Evolutionary conservation across 2,329 filamentous ascomycete species (phyloP).

Genomic region (Monilinia fructicola): DNA sequence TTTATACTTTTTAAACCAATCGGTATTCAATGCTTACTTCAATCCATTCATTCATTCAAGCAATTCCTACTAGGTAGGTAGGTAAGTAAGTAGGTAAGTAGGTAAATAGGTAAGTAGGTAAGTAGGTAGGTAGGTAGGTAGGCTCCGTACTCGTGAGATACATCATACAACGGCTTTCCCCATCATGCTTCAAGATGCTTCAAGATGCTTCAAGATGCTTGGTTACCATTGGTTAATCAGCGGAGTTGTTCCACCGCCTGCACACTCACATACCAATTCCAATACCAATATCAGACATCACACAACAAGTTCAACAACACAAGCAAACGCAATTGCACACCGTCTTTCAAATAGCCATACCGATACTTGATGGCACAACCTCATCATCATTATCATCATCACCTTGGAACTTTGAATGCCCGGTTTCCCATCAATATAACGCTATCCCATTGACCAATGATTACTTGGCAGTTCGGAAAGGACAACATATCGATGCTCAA

Average conservation of each 20-base stretch:
- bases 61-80: no score
- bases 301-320: no score
- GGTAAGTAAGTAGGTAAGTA: no score
- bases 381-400: slow-evolving; percentile 11
- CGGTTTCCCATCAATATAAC: background rate
- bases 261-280: background rate
- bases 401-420: background rate
- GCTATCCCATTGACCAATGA: background rate
- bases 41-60: background rate
- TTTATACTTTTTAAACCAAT: slow-evolving; percentile 6
- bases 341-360: slow-evolving; percentile 16
- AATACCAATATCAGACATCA: no score
- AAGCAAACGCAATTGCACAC: slow-evolving; percentile 7
- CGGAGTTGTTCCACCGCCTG: slow-evolving; percentile 16
- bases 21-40: background rate
- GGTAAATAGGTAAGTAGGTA: no score
- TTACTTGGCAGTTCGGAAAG: background rate
- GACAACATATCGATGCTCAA: slow-evolving; percentile 15
- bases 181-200: slow-evolving; percentile 9
- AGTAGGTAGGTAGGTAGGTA: no score
- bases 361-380: slow-evolving; percentile 5
- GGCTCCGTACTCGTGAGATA: background rate
- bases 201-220: slow-evolving; percentile 7
- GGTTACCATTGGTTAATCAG: slow-evolving; percentile 21
- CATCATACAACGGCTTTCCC: slow-evolving; percentile 18